Base-by-base conservation (phyloP, 1,284 basidiomycete genomes). In the Rhodofomes roseus region DNA sequence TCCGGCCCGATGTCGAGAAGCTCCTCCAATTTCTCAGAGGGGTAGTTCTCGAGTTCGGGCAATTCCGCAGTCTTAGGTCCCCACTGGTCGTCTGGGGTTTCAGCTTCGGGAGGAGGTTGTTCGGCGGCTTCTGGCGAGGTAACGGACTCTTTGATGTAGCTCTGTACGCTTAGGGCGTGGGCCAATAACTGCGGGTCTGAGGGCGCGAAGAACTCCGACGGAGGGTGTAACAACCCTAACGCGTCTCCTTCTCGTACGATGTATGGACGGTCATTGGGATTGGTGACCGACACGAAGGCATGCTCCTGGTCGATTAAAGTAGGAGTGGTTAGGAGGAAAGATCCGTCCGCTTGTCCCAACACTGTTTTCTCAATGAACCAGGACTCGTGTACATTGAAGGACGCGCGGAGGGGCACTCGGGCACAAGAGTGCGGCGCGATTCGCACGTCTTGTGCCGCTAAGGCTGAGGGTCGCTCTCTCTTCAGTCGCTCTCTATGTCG, bases 1-100 rank as follows among this genome's bases (percentile, higher is more conserved):
- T 63, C 57, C 11, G 29, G 37, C 0, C 62, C 62, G n/a, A 65
- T 50, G 54, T 68, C 61, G 1, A 66, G 8, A 0, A 62, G 31
- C 16, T 58, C 20, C 40, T 60, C 59, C 34, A 61, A 37, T 16
- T 58, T 44, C 23, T 23, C 46, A 1, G 61, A 60, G 4, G 58
- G 41, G 54, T 62, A 59, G 16, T 57, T 18, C 34, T 34, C 23
- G 36, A 60, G 43, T 20, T 65, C 65, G 0, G 64, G 65, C 3
- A 60, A 18, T 27, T 62, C 66, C 1, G 63, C 56, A 0, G 63
- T 63, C 51, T 66, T 66, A 0, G 66, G n/a, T n/a, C n/a, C n/a
- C n/a, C n/a, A n/a, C n/a, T n/a, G n/a, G n/a, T n/a, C n/a, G n/a
- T n/a, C n/a, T n/a, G n/a, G n/a, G n/a, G n/a, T n/a, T 65, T 8